Base-by-base conservation (phyloP, 768 basidiomycete species). In the Lentinus tigrinus region DNA sequence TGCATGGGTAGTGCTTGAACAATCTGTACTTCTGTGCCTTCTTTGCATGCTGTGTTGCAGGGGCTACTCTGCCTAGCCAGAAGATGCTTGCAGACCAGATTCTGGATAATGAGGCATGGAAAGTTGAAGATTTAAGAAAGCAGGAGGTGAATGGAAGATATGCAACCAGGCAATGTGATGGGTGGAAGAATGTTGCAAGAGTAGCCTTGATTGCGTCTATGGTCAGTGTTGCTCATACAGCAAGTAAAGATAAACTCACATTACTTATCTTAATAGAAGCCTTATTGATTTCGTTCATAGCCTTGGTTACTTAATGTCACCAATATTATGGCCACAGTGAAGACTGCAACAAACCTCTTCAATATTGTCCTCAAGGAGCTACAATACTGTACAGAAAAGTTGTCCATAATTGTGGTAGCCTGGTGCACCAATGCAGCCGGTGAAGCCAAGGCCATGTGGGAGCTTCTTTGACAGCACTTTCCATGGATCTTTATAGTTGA, bases 131-230 rank as follows among this genome's bases (percentile, higher is more conserved):
- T 54, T n/a, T n/a, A n/a, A n/a, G n/a, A 8, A 56, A 50, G 23
- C 27, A 28, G 1, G 51, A 51, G 47, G 57, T 66, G 13, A 39
- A 67, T 19, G 69, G 63, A 19, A 54, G 62, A 26, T 27, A 61
- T 19, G 70, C 60, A 6, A 72, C 67, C 3, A 67, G 69, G 9
- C 62, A 66, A 37, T 68, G 67, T 27, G 71, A 74, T 55, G 69
- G 73, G 5, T 73, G 69, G 69, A 73, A 69, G 54, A 71, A 71
- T 54, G 54, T 67, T n/a, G 59, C 66, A 9, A 69, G 68, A 39
- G 60, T 57, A 8, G 54, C 66, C 3, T 38, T 73, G 27, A 58
- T 70, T 28, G 61, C 66, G 0, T 63, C 69, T 3, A 58, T 67
- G 62, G 57, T 73, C 37, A 70, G 44, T 26, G 68, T 70, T 3